Conservation (phyloP, 306 rosid species). For the Prunus davidiana region DNA sequence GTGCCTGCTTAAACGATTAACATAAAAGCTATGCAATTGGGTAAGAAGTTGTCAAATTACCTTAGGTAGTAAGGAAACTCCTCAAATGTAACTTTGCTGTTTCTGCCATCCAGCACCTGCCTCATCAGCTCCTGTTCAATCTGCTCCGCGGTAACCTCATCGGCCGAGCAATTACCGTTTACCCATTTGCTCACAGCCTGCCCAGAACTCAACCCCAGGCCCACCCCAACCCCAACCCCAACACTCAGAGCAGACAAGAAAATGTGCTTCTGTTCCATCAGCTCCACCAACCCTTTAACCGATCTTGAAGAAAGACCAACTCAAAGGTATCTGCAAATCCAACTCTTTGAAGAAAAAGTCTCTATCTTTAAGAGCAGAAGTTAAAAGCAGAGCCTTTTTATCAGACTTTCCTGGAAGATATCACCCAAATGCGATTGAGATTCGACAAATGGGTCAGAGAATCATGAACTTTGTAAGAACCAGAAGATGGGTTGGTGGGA, state of each 20-base stretch:
- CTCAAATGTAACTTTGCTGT: constrained; percentile 53
- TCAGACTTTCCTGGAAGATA: neutral
- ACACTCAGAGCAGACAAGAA: constrained; percentile 90
- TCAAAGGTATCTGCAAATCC: neutral
- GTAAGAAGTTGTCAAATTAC: constrained; percentile 33
- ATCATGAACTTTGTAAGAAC: constrained; percentile 24
- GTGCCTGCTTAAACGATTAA: neutral
- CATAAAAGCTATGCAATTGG: neutral
- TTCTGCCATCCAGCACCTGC: constrained; percentile 58
- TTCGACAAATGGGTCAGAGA: constrained; percentile 16
- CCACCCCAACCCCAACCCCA: constrained; percentile 94
- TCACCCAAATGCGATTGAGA: constrained; percentile 26
- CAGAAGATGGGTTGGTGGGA: constrained; percentile 26
- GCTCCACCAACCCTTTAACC: constrained; percentile 1
- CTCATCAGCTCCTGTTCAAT: constrained; percentile 71
- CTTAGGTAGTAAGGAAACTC: constrained; percentile 86
- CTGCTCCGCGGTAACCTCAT: constrained; percentile 62
- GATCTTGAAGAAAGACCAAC: neutral
- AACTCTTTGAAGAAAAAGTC: neutral
- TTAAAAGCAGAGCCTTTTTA: neutral
- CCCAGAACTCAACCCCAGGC: constrained; percentile 79
- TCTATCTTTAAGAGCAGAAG: neutral
- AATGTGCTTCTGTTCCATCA: constrained; percentile 93
- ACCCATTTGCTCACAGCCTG: constrained; percentile 82
- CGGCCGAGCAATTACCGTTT: constrained; percentile 47